Percentiles rank a stretch among this genome's conserved stretches.
Evolutionary conservation across 768 basidiomycete genomes (phyloP).

Genomic region (Amanita fuliginea): DNA sequence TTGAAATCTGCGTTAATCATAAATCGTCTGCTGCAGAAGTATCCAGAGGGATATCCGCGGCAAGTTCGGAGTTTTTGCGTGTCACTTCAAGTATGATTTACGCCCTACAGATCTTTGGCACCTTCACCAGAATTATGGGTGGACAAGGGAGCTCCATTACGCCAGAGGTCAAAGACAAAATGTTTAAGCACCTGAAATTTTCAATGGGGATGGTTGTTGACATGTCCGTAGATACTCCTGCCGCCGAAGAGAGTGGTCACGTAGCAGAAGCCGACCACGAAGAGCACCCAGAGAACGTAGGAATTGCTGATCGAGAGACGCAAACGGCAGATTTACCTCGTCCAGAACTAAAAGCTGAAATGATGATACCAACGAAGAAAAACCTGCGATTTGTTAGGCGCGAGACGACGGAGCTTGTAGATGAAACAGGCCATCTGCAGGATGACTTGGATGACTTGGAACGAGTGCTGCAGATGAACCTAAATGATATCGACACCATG

Average conservation of each 20-base stretch:
- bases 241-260: too few relatives aligned
- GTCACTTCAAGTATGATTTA: neutral
- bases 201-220: neutral
- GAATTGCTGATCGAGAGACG: neutral
- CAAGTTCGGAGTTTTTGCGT: neutral
- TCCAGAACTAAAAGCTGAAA: neutral
- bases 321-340: neutral
- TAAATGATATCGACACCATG: conserved; percentile 3
- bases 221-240: neutral
- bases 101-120: neutral
- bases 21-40: neutral
- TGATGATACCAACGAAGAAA: neutral
- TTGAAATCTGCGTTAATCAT: neutral
- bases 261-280: neutral
- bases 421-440: conserved; percentile 4
- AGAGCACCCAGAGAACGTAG: neutral
- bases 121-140: neutral
- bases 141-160: neutral
- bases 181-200: neutral
- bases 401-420: conserved; percentile 1
- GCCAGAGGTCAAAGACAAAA: neutral
- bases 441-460: conserved; percentile 12
- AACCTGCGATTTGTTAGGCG: conserved; percentile 3
- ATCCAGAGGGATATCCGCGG: neutral
- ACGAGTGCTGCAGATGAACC: conserved; percentile 8